These are phyloP conservation scores for Stachybotrys elegans DNA, from an alignment of 2,329 filamentous ascomycete species.

Conservation along the genomic window DNA sequence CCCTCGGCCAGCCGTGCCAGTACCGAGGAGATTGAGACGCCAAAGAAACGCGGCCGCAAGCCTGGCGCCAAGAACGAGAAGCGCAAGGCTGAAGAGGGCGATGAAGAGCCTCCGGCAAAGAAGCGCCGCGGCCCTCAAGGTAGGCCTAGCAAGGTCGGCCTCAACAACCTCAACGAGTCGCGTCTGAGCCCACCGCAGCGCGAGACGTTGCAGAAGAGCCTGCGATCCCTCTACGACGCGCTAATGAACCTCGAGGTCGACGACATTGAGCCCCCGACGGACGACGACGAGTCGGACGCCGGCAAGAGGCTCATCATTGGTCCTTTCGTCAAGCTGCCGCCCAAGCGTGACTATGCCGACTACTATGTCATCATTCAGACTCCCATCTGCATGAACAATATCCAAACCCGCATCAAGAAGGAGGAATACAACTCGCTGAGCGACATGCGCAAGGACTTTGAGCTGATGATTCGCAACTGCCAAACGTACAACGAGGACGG, in stretches of 20 bases:
- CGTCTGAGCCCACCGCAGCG: constrained; percentile 66
- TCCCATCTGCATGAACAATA: constrained; percentile 94
- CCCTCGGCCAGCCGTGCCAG: constrained; percentile 75
- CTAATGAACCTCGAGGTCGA: constrained; percentile 83
- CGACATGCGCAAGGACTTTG: constrained; percentile 78
- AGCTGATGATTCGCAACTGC: constrained; percentile 82
- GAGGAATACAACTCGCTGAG: constrained; percentile 81
- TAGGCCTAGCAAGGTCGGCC: constrained; percentile 56
- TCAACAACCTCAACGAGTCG: constrained; percentile 20
- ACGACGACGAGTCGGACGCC: constrained; percentile 53
- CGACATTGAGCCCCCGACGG: constrained; percentile 53
- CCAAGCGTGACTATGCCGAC: constrained; percentile 84
- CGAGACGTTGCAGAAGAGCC: constrained; percentile 69
- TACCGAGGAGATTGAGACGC: constrained; percentile 71
- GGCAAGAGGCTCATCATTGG: constrained; percentile 80
- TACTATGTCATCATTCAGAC: constrained; percentile 92
- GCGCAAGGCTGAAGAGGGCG: constrained; percentile 78
- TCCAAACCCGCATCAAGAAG: constrained; percentile 91
- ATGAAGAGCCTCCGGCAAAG: constrained; percentile 72
- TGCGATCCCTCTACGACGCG: constrained; percentile 71
- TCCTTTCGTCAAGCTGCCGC: constrained; percentile 86
- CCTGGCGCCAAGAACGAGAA: constrained; percentile 71
- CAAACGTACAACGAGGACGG: constrained; percentile 95
- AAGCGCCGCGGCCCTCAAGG: constrained; percentile 70
- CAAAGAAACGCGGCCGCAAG: constrained; percentile 83